Conservation (phyloP, 768 basidiomycete genomes). For the Ramaria rubella region DNA sequence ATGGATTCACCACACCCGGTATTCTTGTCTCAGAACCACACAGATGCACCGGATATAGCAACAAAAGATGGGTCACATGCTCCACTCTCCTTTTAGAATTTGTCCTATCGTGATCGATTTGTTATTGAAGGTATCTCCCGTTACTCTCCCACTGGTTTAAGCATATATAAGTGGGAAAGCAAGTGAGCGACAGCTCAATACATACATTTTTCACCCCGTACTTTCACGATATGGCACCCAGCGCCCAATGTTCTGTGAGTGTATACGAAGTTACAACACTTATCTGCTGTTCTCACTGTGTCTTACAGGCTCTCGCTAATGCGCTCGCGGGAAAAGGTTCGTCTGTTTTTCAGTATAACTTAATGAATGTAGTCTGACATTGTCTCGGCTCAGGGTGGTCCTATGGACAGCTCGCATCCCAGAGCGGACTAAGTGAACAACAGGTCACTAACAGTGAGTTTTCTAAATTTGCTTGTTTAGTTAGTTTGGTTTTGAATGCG, state of each 20-base stretch:
- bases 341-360: constrained; percentile 2
- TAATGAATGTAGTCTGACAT: neutral
- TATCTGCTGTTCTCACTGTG: neutral
- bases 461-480: neutral
- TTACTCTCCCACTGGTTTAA: neutral
- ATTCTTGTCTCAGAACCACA: neutral
- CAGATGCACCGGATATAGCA: neutral
- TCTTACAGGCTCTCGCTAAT: constrained; percentile 36
- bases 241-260: constrained; percentile 46
- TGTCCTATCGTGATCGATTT: neutral
- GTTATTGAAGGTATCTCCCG: neutral
- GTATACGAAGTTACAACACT: neutral
- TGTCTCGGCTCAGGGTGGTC: constrained; percentile 35
- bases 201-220: neutral
- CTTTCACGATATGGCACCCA: constrained; percentile 36
- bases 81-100: neutral
- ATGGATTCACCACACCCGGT: neutral
- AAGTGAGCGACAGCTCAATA: neutral
- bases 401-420: constrained; percentile 42
- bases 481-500: neutral
- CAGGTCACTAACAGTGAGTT: constrained; percentile 51
- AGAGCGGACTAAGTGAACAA: constrained; percentile 36
- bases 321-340: constrained; percentile 48
- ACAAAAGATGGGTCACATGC: neutral
- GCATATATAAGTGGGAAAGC: neutral